Percentiles rank a stretch among this genome's conserved stretches.
Evolutionary conservation across 352 stramenopile genomes (phyloP).

Genomic region (Phytophthora citrophthora): DNA sequence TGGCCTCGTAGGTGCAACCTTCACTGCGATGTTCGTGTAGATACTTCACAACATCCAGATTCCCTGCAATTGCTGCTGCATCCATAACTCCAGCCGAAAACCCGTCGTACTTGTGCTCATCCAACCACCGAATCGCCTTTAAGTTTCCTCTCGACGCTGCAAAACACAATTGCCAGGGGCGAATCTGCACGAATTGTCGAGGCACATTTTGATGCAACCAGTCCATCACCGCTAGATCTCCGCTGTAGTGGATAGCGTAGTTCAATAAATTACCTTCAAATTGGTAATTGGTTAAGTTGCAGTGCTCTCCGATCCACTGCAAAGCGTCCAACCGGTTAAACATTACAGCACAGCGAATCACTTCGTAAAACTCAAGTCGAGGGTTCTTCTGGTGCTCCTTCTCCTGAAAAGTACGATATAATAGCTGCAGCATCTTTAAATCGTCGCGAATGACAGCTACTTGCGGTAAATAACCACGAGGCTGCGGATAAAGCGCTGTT

Average conservation of each 20-base stretch:
- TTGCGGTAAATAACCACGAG: conserved; percentile 34
- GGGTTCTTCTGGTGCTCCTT: conserved; percentile 23
- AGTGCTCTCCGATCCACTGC: conserved; percentile 29
- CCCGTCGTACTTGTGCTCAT: conserved; percentile 25
- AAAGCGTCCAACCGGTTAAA: conserved; percentile 27
- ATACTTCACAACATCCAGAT: conserved; percentile 37
- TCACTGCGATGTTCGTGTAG: conserved; percentile 31
- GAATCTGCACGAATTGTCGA: conserved; percentile 25
- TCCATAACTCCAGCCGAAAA: conserved; percentile 39
- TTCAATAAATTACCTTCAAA: conserved; percentile 40
- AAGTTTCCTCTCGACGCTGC: conserved; percentile 36
- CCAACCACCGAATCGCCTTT: conserved; percentile 30
- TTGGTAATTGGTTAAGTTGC: conserved; percentile 27
- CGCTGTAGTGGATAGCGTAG: conserved; percentile 37
- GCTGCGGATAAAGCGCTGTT: conserved; percentile 33
- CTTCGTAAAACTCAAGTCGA: conserved; percentile 39
- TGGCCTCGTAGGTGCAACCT: conserved; percentile 37
- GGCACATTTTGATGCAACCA: conserved; percentile 34
- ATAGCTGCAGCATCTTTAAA: conserved; percentile 23
- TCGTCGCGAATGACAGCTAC: conserved; percentile 36
- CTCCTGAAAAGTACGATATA: conserved; percentile 18
- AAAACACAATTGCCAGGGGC: conserved; percentile 39
- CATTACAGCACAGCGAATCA: conserved; percentile 42
- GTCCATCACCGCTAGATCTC: conserved; percentile 27
- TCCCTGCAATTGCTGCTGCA: conserved; percentile 27